Conservation (phyloP, 495 filamentous ascomycete species). For the Hypoxylon fragiforme region DNA sequence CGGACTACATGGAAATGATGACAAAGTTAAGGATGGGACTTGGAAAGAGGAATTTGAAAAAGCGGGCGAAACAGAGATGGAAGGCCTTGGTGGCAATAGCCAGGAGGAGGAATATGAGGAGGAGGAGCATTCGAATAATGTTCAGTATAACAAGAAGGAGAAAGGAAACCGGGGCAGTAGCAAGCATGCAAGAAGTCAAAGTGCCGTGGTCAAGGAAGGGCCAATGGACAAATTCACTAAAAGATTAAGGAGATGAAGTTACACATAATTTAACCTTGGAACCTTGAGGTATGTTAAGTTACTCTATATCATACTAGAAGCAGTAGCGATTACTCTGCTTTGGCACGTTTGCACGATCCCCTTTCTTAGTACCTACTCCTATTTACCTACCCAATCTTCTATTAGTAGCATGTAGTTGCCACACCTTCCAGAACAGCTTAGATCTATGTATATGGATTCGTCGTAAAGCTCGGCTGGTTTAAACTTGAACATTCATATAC, state of each 20-base stretch:
- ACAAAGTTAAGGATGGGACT: conserved; percentile 59
- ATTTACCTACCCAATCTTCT: no score
- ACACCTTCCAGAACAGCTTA: no score
- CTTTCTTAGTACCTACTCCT: no score
- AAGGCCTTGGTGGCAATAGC: conserved; percentile 34
- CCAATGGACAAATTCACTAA: conserved; percentile 51
- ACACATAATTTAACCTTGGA: not conserved
- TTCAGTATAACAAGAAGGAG: conserved; percentile 6
- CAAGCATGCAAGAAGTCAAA: conserved; percentile 37
- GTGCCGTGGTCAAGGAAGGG: conserved; percentile 35
- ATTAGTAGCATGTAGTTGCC: no score
- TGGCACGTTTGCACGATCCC: no score
- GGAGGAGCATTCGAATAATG: conserved; percentile 35
- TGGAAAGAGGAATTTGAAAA: conserved; percentile 62
- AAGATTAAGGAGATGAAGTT: conserved; percentile 38
- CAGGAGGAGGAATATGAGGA: conserved; percentile 38
- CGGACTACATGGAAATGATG: conserved; percentile 62
- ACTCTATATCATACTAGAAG: no score
- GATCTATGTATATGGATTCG: no score
- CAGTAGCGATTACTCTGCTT: no score
- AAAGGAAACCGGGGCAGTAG: conserved; percentile 21
- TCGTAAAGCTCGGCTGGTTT: no score
- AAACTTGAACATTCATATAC: no score
- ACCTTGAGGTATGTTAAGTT: not conserved
- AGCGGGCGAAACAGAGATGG: conserved; percentile 54